A percentile compares a stretch with the other conserved stretches of the same genome.
Evolutionary conservation across 768 basidiomycete genomes (phyloP).

Genomic region (Serendipita sp.): DNA sequence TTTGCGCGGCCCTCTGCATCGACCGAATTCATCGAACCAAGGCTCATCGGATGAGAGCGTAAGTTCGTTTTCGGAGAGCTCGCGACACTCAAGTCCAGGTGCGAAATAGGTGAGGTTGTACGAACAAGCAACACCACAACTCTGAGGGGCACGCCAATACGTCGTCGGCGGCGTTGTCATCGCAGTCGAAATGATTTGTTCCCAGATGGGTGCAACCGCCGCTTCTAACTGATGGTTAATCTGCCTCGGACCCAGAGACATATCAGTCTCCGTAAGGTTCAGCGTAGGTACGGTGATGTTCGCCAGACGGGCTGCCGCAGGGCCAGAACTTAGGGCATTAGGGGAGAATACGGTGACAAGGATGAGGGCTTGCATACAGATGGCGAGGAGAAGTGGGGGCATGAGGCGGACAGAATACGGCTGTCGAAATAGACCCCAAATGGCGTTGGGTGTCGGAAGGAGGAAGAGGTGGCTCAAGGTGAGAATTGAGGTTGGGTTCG

Average conservation of each 20-base stretch:
- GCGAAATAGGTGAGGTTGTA: not conserved
- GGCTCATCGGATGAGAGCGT: too few relatives aligned
- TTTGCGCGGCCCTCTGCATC: too few relatives aligned
- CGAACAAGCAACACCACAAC: not conserved
- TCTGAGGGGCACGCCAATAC: not conserved
- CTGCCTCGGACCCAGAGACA: not conserved
- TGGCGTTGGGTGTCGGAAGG: too few relatives aligned
- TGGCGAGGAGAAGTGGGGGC: not conserved
- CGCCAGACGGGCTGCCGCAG: not conserved
- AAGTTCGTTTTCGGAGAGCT: not conserved
- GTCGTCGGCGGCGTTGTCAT: not conserved
- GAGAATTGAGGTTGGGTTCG: too few relatives aligned
- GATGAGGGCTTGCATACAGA: not conserved
- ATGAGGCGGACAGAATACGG: not conserved
- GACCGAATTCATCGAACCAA: too few relatives aligned
- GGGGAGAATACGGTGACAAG: not conserved
- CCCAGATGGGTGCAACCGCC: not conserved
- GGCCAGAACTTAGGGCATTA: not conserved
- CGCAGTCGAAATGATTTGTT: not conserved
- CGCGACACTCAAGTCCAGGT: not conserved
- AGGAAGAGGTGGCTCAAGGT: too few relatives aligned
- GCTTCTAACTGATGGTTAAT: not conserved
- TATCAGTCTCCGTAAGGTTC: not conserved
- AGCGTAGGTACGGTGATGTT: not conserved
- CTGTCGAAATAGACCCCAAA: too few relatives aligned